These are phyloP conservation scores for Kwoniella botswanensis DNA, from an alignment of 768 basidiomycete genomes.

Conservation along the genomic window DNA sequence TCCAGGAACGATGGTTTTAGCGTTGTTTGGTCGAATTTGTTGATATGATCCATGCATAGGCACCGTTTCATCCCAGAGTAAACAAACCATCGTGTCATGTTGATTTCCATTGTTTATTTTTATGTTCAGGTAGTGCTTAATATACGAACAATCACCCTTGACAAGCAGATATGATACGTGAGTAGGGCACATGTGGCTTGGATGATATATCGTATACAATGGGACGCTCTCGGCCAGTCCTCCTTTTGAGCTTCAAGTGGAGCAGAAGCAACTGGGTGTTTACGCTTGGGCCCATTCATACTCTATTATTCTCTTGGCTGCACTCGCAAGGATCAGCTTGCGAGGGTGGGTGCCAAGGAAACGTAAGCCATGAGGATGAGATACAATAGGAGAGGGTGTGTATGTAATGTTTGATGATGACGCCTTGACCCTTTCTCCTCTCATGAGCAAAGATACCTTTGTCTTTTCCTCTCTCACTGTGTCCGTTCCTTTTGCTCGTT, in stretches of 20 bases:
- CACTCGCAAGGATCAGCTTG: neutral
- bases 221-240: neutral
- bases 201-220: neutral
- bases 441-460: neutral
- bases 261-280: neutral
- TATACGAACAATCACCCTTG: neutral
- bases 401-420: conserved; percentile 15
- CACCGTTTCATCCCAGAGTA: conserved; percentile 5
- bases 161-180: neutral
- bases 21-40: neutral
- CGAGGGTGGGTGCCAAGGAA: neutral
- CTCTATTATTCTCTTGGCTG: neutral
- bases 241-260: neutral
- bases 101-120: neutral
- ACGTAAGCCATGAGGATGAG: neutral
- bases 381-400: neutral
- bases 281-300: neutral
- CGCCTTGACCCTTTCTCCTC: conserved; percentile 6
- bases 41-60: conserved; percentile 11
- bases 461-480: neutral
- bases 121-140: conserved; percentile 6
- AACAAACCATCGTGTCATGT: neutral
- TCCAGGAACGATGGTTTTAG: neutral
- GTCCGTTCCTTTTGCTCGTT: neutral
- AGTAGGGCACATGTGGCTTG: conserved; percentile 3